Conservation (phyloP, 1,139 yeast genomes). For the Geotrichum carabidarum region DNA sequence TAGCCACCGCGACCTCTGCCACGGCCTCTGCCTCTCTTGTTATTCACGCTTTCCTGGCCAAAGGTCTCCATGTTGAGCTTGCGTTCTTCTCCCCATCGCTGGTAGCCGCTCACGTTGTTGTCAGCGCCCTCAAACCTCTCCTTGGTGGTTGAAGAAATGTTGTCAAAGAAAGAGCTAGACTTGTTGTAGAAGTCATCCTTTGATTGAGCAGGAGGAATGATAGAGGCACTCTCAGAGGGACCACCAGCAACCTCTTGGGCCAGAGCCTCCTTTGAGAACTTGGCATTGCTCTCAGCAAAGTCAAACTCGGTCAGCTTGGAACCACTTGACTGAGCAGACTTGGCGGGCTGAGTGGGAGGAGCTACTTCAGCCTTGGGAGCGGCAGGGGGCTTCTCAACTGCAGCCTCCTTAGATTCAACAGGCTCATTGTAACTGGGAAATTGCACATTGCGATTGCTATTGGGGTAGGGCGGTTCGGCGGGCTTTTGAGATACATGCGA, state of each 20-base stretch:
- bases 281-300: conserved; percentile 67
- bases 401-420: neutral
- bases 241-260: conserved; percentile 24
- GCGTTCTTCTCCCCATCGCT: conserved; percentile 63
- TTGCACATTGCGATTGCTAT: neutral
- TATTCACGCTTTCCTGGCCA: conserved; percentile 45
- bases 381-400: conserved; percentile 9
- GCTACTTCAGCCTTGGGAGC: conserved; percentile 28
- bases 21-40: conserved; percentile 32
- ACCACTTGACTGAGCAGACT: conserved; percentile 26
- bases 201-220: conserved; percentile 23
- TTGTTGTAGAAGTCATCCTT: conserved; percentile 51
- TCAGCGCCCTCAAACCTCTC: conserved; percentile 36
- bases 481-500: conserved; percentile 3
- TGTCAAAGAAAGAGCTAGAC: conserved; percentile 75
- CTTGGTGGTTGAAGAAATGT: conserved; percentile 54
- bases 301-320: conserved; percentile 46
- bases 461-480: conserved; percentile 10
- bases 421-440: conserved; percentile 2
- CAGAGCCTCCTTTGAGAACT: conserved; percentile 41
- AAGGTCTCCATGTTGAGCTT: conserved; percentile 60
- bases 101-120: conserved; percentile 31
- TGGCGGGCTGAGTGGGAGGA: conserved; percentile 37
- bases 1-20: conserved; percentile 36
- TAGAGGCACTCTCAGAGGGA: conserved; percentile 14